Evolutionary conservation across 257 asterid genomes (phyloP).

Genomic region (Solanum etuberosum): DNA sequence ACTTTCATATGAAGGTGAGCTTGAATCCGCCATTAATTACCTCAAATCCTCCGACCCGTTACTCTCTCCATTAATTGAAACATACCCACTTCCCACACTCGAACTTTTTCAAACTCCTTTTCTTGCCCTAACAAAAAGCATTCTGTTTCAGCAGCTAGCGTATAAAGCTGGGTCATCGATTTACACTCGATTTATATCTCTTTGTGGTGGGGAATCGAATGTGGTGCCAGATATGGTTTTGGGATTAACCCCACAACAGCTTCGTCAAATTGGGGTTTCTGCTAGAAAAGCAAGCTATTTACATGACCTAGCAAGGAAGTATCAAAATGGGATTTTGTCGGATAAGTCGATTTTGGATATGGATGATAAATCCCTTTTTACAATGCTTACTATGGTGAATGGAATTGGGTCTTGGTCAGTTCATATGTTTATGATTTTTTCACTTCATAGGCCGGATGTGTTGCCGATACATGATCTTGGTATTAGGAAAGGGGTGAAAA

Average conservation of each 20-base stretch:
- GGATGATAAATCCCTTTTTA: conserved; percentile 87
- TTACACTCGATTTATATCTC: conserved; percentile 62
- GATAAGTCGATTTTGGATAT: conserved; percentile 71
- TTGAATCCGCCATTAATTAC: neutral
- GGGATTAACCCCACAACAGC: conserved; percentile 57
- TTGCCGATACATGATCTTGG: conserved; percentile 87
- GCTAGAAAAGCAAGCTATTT: conserved; percentile 87
- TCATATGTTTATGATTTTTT: conserved; percentile 92
- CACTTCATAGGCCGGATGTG: conserved; percentile 87
- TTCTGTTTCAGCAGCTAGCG: conserved; percentile 83
- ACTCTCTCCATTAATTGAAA: conserved; percentile 43
- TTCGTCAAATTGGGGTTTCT: conserved; percentile 83
- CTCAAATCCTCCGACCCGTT: conserved; percentile 39
- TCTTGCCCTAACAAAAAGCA: conserved; percentile 63
- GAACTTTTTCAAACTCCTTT: conserved; percentile 57
- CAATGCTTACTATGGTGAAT: conserved; percentile 93
- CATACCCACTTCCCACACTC: conserved; percentile 48
- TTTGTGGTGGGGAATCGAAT: conserved; percentile 57
- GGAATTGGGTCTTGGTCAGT: conserved; percentile 99
- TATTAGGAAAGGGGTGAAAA: conserved; percentile 85
- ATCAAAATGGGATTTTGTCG: conserved; percentile 69
- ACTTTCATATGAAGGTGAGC: neutral
- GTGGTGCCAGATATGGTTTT: conserved; percentile 62
- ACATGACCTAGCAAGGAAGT: conserved; percentile 74
- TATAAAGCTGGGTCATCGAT: conserved; percentile 82